phyloP scores from a whole-genome alignment of 352 stramenopile genomes.

The Phytophthora ramorum region DNA sequence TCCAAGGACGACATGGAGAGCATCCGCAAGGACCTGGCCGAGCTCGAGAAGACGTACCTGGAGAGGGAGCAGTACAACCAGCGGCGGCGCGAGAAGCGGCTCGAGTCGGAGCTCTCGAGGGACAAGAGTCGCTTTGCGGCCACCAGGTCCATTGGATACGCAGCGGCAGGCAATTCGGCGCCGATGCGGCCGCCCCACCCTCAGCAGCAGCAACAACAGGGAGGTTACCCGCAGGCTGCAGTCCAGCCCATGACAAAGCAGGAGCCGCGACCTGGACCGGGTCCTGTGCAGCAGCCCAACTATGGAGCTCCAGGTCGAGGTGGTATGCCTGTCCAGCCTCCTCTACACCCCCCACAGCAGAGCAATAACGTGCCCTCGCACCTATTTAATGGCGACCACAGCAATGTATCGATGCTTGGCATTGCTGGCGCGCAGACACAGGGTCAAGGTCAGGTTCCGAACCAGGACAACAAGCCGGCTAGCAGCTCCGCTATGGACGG shows the following conservation, averaged over 20 bases:
- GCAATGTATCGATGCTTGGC: conserved; percentile 45
- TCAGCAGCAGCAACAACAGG: conserved; percentile 31
- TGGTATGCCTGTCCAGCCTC: conserved; percentile 41
- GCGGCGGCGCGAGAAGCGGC: conserved; percentile 85
- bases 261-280: conserved; percentile 20
- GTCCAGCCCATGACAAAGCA: conserved; percentile 34
- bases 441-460: conserved; percentile 17
- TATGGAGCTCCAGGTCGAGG: conserved; percentile 20
- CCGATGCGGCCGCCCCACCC: conserved; percentile 24
- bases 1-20: conserved; percentile 80
- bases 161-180: conserved; percentile 16
- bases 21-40: conserved; percentile 80
- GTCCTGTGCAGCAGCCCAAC: conserved; percentile 20
- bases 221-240: conserved; percentile 17
- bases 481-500: conserved; percentile 30
- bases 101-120: conserved; percentile 81
- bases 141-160: conserved; percentile 45
- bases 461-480: conserved; percentile 30
- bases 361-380: conserved; percentile 37
- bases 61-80: conserved; percentile 96
- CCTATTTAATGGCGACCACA: conserved; percentile 48
- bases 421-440: conserved; percentile 45
- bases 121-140: conserved; percentile 74
- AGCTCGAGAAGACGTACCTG: conserved; percentile 96
- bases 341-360: conserved; percentile 41